Evolutionary conservation across 2,329 filamentous ascomycete genomes (phyloP).

Genomic region (Aspergillus tubingensis): DNA sequence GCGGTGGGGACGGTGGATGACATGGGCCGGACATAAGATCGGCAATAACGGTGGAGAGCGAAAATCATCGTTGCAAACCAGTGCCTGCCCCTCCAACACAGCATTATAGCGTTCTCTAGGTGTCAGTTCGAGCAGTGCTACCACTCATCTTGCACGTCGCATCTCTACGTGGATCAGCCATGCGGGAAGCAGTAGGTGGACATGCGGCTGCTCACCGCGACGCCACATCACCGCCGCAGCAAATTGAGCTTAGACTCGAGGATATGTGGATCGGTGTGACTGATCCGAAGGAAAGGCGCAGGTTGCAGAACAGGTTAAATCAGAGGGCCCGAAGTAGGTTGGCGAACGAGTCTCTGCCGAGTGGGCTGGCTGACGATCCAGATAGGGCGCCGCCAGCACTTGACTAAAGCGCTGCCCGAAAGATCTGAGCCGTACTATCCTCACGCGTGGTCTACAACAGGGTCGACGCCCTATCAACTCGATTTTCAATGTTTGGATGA

Average conservation of each 20-base stretch:
- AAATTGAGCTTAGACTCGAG: neutral
- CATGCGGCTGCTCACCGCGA: neutral
- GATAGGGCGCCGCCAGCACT: neutral
- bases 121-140: neutral
- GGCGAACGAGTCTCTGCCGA: neutral
- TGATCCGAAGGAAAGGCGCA: constrained; percentile 19
- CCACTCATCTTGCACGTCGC: neutral
- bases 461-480: neutral
- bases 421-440: neutral
- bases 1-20: neutral
- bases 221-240: neutral
- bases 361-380: neutral
- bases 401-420: neutral
- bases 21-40: neutral
- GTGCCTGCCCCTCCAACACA: neutral
- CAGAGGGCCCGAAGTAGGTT: constrained; percentile 24
- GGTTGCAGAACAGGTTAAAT: constrained; percentile 24
- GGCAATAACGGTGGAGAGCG: neutral
- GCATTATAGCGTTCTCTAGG: neutral
- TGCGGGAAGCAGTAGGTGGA: neutral
- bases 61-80: neutral
- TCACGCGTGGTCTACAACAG: neutral
- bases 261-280: constrained; percentile 6
- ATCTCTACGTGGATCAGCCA: neutral
- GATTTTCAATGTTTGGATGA: neutral